phyloP scores from a whole-genome alignment of 495 filamentous ascomycete species.

The Filosporella fistucella region DNA sequence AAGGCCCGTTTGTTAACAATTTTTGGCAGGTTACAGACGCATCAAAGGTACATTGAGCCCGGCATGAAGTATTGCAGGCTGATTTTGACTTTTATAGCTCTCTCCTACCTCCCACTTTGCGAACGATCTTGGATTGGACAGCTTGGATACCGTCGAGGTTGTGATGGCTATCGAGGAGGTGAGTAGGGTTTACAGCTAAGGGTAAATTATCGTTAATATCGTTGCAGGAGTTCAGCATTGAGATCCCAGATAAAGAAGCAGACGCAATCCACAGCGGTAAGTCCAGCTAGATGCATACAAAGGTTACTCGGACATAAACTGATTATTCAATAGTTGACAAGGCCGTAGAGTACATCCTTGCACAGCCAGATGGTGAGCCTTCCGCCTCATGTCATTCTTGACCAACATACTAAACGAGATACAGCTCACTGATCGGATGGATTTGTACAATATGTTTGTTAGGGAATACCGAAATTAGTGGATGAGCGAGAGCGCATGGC shows the following conservation, averaged over 20 bases:
- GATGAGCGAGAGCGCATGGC: conserved; percentile 13
- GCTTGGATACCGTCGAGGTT: conserved; percentile 96
- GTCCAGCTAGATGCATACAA: conserved; percentile 40
- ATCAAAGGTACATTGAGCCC: conserved; percentile 55
- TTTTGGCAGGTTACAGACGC: conserved; percentile 66
- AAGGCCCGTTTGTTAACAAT: conserved; percentile 91
- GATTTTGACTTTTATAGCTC: conserved; percentile 52
- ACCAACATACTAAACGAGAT: conserved; percentile 10
- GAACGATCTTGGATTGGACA: conserved; percentile 94
- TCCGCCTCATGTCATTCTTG: neutral
- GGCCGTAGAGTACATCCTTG: conserved; percentile 91
- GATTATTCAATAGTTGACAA: conserved; percentile 68
- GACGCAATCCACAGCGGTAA: conserved; percentile 94
- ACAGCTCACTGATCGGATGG: conserved; percentile 29
- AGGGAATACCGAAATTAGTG: conserved; percentile 1
- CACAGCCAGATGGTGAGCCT: conserved; percentile 73
- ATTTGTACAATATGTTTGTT: conserved; percentile 27
- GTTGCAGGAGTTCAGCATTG: conserved; percentile 96
- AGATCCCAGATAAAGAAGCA: conserved; percentile 99
- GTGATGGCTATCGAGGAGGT: conserved; percentile 99
- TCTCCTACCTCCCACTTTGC: conserved; percentile 79
- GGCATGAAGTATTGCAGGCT: neutral
- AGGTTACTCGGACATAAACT: neutral
- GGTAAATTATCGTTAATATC: conserved; percentile 5
- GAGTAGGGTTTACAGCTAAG: conserved; percentile 23